Percentiles rank a stretch among this genome's conserved stretches.
These are phyloP conservation scores for Dovyalis caffra DNA, from an alignment of 345 rosid species.

Conservation along the genomic window DNA sequence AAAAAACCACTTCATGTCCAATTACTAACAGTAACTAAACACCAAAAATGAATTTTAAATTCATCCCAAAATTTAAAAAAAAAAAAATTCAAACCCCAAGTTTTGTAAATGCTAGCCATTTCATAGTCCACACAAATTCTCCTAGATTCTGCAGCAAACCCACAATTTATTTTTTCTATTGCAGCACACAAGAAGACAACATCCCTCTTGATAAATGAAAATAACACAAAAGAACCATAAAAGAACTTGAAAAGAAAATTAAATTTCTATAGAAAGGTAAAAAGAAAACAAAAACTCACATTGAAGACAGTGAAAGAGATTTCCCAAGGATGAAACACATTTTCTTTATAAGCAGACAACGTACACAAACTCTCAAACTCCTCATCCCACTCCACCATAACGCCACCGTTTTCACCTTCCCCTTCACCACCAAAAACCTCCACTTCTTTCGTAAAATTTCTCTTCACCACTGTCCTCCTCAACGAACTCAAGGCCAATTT, in stretches of 20 bases:
- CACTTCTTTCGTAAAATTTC: constrained; percentile 75
- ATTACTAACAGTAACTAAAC: neutral
- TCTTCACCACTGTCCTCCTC: constrained; percentile 65
- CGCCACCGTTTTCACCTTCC: constrained; percentile 43
- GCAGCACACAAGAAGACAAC: neutral
- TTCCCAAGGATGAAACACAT: constrained; percentile 88
- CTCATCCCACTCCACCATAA: constrained; percentile 62
- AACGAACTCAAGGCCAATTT: constrained; percentile 71
- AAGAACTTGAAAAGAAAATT: too few species aligned
- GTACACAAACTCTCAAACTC: constrained; percentile 73
- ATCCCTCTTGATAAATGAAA: neutral
- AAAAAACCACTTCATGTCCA: neutral
- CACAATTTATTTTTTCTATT: neutral
- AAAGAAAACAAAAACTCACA: constrained; percentile 40
- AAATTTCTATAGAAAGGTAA: neutral
- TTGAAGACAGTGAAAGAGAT: constrained; percentile 79
- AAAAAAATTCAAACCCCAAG: neutral
- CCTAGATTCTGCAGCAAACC: neutral
- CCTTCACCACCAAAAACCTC: constrained; percentile 29
- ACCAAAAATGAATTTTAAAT: neutral
- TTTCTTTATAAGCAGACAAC: constrained; percentile 68
- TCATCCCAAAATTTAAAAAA: neutral
- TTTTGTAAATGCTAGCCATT: neutral
- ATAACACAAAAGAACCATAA: neutral
- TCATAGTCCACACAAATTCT: neutral